Evolutionary conservation across 768 basidiomycete genomes (phyloP).

Genomic region (Tylopilus balloui): DNA sequence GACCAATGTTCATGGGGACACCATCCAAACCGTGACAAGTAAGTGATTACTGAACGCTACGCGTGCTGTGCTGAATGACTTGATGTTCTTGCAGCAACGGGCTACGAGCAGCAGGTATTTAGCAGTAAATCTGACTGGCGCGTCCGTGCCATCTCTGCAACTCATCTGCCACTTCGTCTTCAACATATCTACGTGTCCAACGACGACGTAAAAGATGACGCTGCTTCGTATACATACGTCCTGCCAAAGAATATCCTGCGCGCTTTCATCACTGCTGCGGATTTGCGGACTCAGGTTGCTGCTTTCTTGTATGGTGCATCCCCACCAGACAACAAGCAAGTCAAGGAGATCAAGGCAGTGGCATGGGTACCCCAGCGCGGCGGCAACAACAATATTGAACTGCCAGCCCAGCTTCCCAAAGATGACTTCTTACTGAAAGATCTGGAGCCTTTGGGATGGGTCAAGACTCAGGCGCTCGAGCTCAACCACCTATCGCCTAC

Average conservation of each 20-base stretch:
- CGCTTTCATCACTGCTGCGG: slow-evolving; percentile 88
- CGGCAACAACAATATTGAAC: slow-evolving; percentile 89
- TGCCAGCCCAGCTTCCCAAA: slow-evolving; percentile 84
- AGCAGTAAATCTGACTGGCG: slow-evolving; percentile 99
- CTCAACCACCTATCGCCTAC: slow-evolving; percentile 87
- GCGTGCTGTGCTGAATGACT: background rate
- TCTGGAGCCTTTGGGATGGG: slow-evolving; percentile 91
- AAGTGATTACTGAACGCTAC: slow-evolving; percentile 24
- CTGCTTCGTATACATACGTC: slow-evolving; percentile 90
- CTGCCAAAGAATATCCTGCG: slow-evolving; percentile 95
- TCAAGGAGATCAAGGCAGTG: slow-evolving; percentile 97
- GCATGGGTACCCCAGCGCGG: slow-evolving; percentile 98
- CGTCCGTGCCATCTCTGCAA: slow-evolving; percentile 95
- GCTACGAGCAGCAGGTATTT: slow-evolving; percentile 98
- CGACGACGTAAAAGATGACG: slow-evolving; percentile 98
- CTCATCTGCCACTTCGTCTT: slow-evolving; percentile 90
- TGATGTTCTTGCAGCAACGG: slow-evolving; percentile 57
- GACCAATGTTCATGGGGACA: slow-evolving; percentile 95
- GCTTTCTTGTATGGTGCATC: slow-evolving; percentile 91
- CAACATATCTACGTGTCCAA: slow-evolving; percentile 99
- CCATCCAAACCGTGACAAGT: slow-evolving; percentile 93
- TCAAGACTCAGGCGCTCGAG: slow-evolving; percentile 95
- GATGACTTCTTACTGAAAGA: slow-evolving; percentile 95
- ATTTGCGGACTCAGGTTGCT: slow-evolving; percentile 94
- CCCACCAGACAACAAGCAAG: slow-evolving; percentile 94